A percentile compares a stretch with the other conserved stretches of the same genome.
Conservation (phyloP, 2,329 filamentous ascomycete species). For the Niveomyces coronatus region DNA sequence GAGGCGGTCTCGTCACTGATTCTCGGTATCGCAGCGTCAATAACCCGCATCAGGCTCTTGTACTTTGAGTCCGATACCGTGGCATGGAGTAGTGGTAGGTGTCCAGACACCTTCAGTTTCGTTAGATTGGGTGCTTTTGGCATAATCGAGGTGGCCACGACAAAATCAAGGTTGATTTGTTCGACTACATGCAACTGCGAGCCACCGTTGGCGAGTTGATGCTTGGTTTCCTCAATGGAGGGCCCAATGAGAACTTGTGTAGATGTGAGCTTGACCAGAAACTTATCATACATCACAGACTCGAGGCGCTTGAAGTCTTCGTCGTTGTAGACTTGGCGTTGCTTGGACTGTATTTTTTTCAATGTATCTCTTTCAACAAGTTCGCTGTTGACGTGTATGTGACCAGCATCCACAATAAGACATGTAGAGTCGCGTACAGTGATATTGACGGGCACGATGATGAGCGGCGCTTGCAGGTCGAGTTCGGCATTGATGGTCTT, state of each 20-base stretch:
- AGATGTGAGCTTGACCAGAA: constrained; percentile 82
- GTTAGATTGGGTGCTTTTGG: constrained; percentile 90
- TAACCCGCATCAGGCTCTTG: constrained; percentile 90
- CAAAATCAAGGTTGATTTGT: constrained; percentile 93
- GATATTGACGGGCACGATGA: constrained; percentile 93
- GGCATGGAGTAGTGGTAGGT: constrained; percentile 83
- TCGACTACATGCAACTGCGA: constrained; percentile 85
- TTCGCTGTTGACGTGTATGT: constrained; percentile 88
- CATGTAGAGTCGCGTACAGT: constrained; percentile 72
- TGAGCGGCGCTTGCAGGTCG: constrained; percentile 88
- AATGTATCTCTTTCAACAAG: constrained; percentile 86
- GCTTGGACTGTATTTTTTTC: constrained; percentile 82
- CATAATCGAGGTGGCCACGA: constrained; percentile 93
- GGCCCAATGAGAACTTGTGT: constrained; percentile 94
- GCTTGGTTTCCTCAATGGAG: constrained; percentile 81
- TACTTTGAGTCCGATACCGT: constrained; percentile 93
- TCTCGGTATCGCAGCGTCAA: constrained; percentile 88
- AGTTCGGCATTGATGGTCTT: constrained; percentile 96
- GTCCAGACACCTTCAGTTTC: constrained; percentile 82
- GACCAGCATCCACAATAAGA: constrained; percentile 90
- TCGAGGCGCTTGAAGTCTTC: constrained; percentile 83
- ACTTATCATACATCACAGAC: constrained; percentile 95
- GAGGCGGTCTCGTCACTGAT: constrained; percentile 40
- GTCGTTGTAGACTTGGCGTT: constrained; percentile 76
- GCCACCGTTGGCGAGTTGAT: constrained; percentile 60